Conservation (phyloP, 2,329 filamentous ascomycete genomes). For the Cercospora beticola region DNA sequence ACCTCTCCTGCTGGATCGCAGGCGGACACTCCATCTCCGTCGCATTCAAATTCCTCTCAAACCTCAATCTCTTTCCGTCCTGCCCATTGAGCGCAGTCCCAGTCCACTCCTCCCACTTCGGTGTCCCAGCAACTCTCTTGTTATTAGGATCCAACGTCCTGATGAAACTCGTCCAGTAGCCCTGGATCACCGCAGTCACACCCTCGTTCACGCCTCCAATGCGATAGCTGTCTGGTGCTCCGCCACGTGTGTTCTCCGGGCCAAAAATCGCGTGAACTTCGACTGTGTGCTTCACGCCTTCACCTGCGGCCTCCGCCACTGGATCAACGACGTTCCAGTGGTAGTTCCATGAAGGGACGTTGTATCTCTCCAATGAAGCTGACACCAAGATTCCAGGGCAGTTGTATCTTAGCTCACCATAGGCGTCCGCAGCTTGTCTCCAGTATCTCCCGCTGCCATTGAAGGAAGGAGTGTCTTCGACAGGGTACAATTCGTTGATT, state of each 20-base stretch:
- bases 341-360: constrained; percentile 62
- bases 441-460: constrained; percentile 56
- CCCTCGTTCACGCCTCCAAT: constrained; percentile 56
- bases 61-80: constrained; percentile 37
- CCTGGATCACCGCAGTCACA: constrained; percentile 59
- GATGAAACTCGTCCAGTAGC: constrained; percentile 75
- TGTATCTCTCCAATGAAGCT: constrained; percentile 41
- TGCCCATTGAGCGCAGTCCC: neutral
- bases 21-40: constrained; percentile 44
- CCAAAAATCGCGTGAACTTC: constrained; percentile 70
- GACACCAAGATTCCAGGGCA: constrained; percentile 62
- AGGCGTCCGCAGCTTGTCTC: constrained; percentile 58
- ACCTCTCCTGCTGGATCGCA: constrained; percentile 44
- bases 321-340: constrained; percentile 67
- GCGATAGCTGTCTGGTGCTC: constrained; percentile 57
- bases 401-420: constrained; percentile 65
- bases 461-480: constrained; percentile 47
- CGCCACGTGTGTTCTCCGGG: constrained; percentile 53
- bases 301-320: constrained; percentile 43
- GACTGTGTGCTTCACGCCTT: constrained; percentile 66
- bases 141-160: constrained; percentile 64
- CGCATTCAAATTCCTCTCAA: constrained; percentile 37
- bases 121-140: constrained; percentile 47
- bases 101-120: constrained; percentile 54
- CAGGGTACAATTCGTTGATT: constrained; percentile 59